Conservation (phyloP, 495 filamentous ascomycete genomes). For the Bryoglossum gracile region DNA sequence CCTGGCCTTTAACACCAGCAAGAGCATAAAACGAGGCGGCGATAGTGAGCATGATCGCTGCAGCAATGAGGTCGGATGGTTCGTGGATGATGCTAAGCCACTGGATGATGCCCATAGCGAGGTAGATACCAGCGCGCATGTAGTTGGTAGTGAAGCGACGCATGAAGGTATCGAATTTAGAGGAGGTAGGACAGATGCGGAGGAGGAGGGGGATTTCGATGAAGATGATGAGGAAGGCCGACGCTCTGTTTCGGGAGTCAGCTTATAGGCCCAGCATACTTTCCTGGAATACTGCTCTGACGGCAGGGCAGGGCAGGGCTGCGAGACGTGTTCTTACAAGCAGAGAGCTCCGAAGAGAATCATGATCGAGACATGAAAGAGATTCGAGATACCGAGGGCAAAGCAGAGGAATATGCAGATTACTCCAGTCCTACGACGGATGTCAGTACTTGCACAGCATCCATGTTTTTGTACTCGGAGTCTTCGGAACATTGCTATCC, state of each 20-base stretch:
- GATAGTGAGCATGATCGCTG: slow-evolving; percentile 71
- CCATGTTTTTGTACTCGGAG: no score
- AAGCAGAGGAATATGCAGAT: slow-evolving; percentile 92
- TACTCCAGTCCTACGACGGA: slow-evolving; percentile 74
- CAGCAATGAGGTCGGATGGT: slow-evolving; percentile 70
- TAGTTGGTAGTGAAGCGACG: slow-evolving; percentile 90
- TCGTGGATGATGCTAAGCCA: slow-evolving; percentile 65
- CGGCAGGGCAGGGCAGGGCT: no score
- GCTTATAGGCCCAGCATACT: slow-evolving; percentile 13
- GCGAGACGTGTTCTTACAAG: slow-evolving; percentile 55
- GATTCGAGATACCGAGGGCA: slow-evolving; percentile 88
- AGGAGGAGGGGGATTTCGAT: slow-evolving; percentile 94
- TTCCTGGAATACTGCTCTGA: no score
- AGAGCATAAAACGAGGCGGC: slow-evolving; percentile 76
- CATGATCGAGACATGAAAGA: slow-evolving; percentile 56
- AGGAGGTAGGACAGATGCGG: slow-evolving; percentile 93
- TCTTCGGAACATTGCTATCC: no score
- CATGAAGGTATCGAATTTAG: slow-evolving; percentile 82
- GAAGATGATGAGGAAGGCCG: slow-evolving; percentile 84
- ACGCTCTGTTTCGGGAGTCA: no score
- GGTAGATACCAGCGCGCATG: slow-evolving; percentile 92
- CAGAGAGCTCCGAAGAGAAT: slow-evolving; percentile 79
- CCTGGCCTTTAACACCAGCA: slow-evolving; percentile 84
- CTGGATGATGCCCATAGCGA: slow-evolving; percentile 70
- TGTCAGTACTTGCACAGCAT: slow-evolving; percentile 4